Conservation (phyloP, 1,284 basidiomycete genomes). For the Leccinum brunneo-olivaceum region DNA sequence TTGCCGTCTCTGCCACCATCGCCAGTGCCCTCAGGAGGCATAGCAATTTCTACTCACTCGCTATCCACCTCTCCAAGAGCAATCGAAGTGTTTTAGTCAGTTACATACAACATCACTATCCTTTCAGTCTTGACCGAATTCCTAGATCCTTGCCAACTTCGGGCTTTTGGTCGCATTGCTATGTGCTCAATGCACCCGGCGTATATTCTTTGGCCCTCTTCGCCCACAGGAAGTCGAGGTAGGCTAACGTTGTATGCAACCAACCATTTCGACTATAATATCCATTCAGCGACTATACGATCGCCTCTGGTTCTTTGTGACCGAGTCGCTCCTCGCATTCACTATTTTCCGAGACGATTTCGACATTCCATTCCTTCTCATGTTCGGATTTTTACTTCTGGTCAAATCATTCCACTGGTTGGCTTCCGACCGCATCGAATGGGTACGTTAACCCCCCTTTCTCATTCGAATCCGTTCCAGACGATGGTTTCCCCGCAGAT, state of each 20-base stretch:
- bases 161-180: constrained; percentile 73
- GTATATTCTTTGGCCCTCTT: constrained; percentile 88
- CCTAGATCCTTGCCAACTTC: constrained; percentile 92
- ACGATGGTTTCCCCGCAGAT: constrained; percentile 51
- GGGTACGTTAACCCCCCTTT: constrained; percentile 48
- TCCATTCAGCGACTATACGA: constrained; percentile 80
- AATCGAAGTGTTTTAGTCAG: constrained; percentile 83
- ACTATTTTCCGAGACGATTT: constrained; percentile 96
- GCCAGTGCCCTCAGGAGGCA: constrained; percentile 77
- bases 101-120: background rate
- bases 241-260: constrained; percentile 20
- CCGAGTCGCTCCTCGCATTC: constrained; percentile 91
- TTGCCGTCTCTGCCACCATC: constrained; percentile 69
- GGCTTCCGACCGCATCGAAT: constrained; percentile 90
- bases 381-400: constrained; percentile 90
- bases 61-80: constrained; percentile 88
- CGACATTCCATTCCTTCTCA: constrained; percentile 85
- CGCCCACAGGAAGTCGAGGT: constrained; percentile 91
- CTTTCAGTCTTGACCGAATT: background rate
- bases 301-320: constrained; percentile 94
- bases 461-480: constrained; percentile 1
- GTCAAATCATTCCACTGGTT: constrained; percentile 99
- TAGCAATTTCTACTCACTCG: constrained; percentile 91
- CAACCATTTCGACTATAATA: constrained; percentile 4
- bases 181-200: constrained; percentile 74